Evolutionary conservation across 1,284 basidiomycete genomes (phyloP).

Genomic region (Naganishia sp.): DNA sequence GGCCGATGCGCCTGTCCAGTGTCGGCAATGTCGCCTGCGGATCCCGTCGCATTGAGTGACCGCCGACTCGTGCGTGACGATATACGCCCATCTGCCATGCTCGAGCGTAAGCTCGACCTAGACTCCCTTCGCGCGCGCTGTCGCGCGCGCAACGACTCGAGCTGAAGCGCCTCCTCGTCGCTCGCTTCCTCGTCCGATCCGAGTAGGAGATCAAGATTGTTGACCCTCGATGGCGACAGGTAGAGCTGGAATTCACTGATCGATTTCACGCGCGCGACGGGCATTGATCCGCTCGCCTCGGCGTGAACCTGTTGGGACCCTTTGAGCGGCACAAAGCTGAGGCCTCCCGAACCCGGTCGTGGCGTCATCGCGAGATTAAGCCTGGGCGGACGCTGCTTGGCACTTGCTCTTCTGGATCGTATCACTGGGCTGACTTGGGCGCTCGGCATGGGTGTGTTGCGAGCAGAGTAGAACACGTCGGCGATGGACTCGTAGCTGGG

Average conservation of each 20-base stretch:
- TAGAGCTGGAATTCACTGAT: slow-evolving; percentile 51
- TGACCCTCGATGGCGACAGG: slow-evolving; percentile 50
- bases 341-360: background rate
- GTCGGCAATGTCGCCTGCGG: background rate
- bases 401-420: slow-evolving; percentile 4
- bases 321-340: slow-evolving; percentile 23
- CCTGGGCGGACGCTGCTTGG: slow-evolving; percentile 5
- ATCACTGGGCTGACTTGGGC: slow-evolving; percentile 31
- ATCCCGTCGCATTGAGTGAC: background rate
- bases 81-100: background rate
- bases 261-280: slow-evolving; percentile 4
- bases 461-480: slow-evolving; percentile 50
- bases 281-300: background rate
- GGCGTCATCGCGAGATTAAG: slow-evolving; percentile 37
- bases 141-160: slow-evolving; percentile 24
- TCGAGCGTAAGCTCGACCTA: slow-evolving; percentile 1
- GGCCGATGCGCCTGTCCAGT: background rate
- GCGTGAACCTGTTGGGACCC: background rate
- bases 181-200: slow-evolving; percentile 40
- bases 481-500: slow-evolving; percentile 43
- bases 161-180: slow-evolving; percentile 19
- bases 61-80: background rate
- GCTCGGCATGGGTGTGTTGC: slow-evolving; percentile 38
- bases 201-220: slow-evolving; percentile 46
- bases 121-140: slow-evolving; percentile 20